A percentile compares a stretch with the other conserved stretches of the same genome.
Conservation (phyloP, 163 green algal genomes). For the Volvox carteri region DNA sequence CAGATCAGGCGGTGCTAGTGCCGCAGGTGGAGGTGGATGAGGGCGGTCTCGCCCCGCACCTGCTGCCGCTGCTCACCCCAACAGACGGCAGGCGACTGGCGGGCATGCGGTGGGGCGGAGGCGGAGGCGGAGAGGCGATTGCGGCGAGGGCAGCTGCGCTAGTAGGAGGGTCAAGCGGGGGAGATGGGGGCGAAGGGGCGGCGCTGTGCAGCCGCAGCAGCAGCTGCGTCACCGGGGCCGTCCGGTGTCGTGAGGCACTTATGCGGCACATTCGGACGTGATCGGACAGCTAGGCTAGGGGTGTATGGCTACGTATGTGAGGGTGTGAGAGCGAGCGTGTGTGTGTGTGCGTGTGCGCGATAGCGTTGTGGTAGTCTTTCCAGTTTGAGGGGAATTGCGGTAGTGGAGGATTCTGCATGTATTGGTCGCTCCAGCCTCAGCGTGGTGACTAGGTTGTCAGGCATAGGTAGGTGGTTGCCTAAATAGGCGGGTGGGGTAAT, state of each 20-base stretch:
- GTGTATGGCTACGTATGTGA: no score
- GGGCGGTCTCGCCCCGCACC: not conserved
- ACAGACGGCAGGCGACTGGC: conserved; percentile 6
- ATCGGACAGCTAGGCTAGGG: no score
- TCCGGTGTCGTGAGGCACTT: not conserved
- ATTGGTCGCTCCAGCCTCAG: no score
- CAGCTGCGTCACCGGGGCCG: not conserved
- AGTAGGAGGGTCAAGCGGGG: not conserved
- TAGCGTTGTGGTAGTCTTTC: no score
- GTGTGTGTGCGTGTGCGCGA: no score
- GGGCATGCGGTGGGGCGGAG: not conserved
- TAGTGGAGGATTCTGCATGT: no score
- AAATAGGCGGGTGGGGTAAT: no score
- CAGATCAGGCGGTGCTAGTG: conserved; percentile 29
- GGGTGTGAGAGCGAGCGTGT: no score
- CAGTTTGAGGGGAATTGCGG: no score
- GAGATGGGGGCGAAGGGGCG: not conserved
- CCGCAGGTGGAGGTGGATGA: conserved; percentile 45
- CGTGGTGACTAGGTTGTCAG: no score
- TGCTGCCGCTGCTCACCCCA: conserved; percentile 44
- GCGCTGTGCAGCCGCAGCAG: no score
- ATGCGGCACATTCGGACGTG: not conserved
- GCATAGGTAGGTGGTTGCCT: no score
- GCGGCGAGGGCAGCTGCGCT: not conserved
- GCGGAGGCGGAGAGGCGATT: not conserved